Evolutionary conservation across 176 grass and related monocot species (phyloP).

Genomic region (Zoysia pacifica): DNA sequence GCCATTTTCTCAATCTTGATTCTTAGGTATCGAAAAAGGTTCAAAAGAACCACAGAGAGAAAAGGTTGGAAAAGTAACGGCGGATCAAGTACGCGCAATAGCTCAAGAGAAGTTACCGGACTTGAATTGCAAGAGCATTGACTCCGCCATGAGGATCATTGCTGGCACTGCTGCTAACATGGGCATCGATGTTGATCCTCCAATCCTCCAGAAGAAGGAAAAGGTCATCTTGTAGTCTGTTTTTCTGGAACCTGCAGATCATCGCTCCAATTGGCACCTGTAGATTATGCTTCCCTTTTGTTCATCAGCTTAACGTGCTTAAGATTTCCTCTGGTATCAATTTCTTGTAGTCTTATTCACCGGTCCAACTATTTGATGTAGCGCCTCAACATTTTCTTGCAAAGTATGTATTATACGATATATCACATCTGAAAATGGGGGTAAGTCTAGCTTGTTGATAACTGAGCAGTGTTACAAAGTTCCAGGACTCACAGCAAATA

Average conservation of each 20-base stretch:
- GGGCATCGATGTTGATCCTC: constrained; percentile 82
- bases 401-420: neutral
- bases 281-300: constrained; percentile 49
- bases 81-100: constrained; percentile 73
- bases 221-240: constrained; percentile 61
- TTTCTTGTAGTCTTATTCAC: neutral
- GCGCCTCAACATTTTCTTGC: neutral
- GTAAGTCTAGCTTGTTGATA: neutral
- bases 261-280: constrained; percentile 19
- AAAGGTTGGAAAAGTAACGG: constrained; percentile 87
- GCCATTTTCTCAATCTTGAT: constrained; percentile 38
- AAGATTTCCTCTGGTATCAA: constrained; percentile 9
- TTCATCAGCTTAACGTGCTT: neutral
- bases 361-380: neutral
- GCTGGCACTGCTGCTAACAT: constrained; percentile 94
- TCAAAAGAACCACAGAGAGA: constrained; percentile 66
- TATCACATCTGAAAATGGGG: neutral
- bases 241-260: neutral
- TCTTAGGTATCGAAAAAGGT: constrained; percentile 72
- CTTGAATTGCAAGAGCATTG: constrained; percentile 87
- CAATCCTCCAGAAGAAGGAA: constrained; percentile 72
- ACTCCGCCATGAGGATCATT: constrained; percentile 90
- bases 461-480: neutral
- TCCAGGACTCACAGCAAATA: neutral
- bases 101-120: constrained; percentile 86